Evolutionary conservation across 768 basidiomycete genomes (phyloP), one percentile per base, ranked within the genome.

Genomic region (Neoboletus subvelutipes): DNA sequence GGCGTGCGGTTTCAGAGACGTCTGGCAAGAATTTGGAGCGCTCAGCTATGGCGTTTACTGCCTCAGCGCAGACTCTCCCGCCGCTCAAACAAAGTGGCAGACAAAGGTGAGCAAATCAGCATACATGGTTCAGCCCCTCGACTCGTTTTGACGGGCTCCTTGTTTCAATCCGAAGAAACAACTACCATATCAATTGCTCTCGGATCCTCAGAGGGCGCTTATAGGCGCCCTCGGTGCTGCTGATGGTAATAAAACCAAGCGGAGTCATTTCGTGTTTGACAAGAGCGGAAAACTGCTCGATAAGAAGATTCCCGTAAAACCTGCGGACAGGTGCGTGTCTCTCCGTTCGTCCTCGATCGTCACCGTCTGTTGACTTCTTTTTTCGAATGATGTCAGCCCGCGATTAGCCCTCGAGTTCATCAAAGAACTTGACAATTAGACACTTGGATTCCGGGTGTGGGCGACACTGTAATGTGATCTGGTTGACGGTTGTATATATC

Each of bases 201-300:
- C 92, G 7, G 95, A 98, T 70, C 92, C 88, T n/a, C 84, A 93
- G 69, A 83, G 87, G 46, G 70, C 78, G 24, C 78, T 98, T 31
- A 91, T 98, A 62, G 79, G 80, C 34, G 88, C 85, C 3, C 80
- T 98, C 28, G 95, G 94, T 17, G 92, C 92, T 15, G 86, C 81
- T 0, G 83, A 83, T 36, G 86, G 86, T 10, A 90, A 87, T 36
- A 90, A 84, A 76, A 92, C 92, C 51, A 92, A 91, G 75, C 84
- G 95, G 15, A 94, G 91, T 61, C 94, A 96, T 72, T 97, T 96
- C 72, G 83, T 98, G 63, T 96, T 98, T 64, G 90, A 85, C 63
- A 90, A 91, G 71, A 94, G 92, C 7, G 95, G 94, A 1, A 92
- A 92, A 71, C 78, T 98, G 42, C 73, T 96, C 4, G 88, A 95